Evolutionary conservation across 257 asterid species (phyloP), one percentile per base, ranked within the genome.

Genomic region (Forsythia viridissima): DNA sequence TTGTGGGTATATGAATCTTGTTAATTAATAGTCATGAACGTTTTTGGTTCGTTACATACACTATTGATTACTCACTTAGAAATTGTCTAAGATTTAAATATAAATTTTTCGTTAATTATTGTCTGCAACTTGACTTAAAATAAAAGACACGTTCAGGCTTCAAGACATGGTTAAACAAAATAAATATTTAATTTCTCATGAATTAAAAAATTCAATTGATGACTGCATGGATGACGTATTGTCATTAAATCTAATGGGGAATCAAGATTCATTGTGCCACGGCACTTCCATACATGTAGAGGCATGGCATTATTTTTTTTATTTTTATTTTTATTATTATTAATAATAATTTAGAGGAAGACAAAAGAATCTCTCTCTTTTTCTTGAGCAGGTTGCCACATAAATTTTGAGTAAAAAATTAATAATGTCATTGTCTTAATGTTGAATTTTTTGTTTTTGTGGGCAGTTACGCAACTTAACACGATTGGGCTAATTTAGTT

Each of bases 301-400:
- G 69, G 69, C 41, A 39, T 6, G 4, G 2, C 34, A 30, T 30
- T 30, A 30, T 30, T 30, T 1, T 30, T 30, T 2, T 24, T 24
- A 24, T 24, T 30, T n/a, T 30, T 30, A 30, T 30, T 30, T 1
- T 30, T 30, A 41, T 24, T 24, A 24, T 24, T 30, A 30, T 30
- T 30, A 41, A 2, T 4, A 41, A 20, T 52, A 52, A 46, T 41
- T 73, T 42, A 21, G 40, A 20, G 3, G 16, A 36, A 30, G 4
- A 46, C 24, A 44, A 18, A 24, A 44, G 52, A 74, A 18, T 1
- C 38, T 30, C 48, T 21, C 40, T 38, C 76, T 37, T 79, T 86
- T 74, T 39, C 86, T 73, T 70, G 73, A 78, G 79, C 87, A 79
- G 57, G 84, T 86, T 57, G 85, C 89, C 89, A 79, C 89, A 81